Conservation (phyloP, 1,284 basidiomycete species). For the Papiliotrema fonsecae region DNA sequence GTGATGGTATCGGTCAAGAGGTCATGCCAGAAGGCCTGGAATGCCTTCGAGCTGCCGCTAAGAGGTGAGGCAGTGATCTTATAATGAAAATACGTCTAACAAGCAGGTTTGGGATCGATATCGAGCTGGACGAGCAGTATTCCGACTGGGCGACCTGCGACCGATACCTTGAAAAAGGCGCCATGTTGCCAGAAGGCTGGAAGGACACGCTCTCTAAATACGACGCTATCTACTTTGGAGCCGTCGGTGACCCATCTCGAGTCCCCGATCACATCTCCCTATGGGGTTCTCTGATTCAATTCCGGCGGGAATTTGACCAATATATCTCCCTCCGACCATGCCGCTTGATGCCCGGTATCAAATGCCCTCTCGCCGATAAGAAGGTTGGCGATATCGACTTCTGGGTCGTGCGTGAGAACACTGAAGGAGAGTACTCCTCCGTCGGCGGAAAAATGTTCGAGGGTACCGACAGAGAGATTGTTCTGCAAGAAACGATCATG, state of each 20-base stretch:
- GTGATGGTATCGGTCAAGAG: slow-evolving; percentile 50
- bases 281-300: slow-evolving; percentile 55
- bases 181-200: slow-evolving; percentile 48
- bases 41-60: slow-evolving; percentile 17
- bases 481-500: slow-evolving; percentile 51
- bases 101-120: slow-evolving; percentile 17
- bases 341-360: slow-evolving; percentile 54
- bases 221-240: slow-evolving; percentile 50
- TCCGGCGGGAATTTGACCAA: slow-evolving; percentile 55
- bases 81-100: not conserved
- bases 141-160: slow-evolving; percentile 27
- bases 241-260: slow-evolving; percentile 46
- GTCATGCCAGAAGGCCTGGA: slow-evolving; percentile 22
- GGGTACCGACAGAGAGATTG: slow-evolving; percentile 29
- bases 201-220: slow-evolving; percentile 37
- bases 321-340: slow-evolving; percentile 57
- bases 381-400: slow-evolving; percentile 52
- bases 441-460: slow-evolving; percentile 51
- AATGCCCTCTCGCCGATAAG: slow-evolving; percentile 48
- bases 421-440: slow-evolving; percentile 57
- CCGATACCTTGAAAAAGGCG: slow-evolving; percentile 39
- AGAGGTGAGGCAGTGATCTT: slow-evolving; percentile 11
- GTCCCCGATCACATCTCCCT: slow-evolving; percentile 59
- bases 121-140: slow-evolving; percentile 23
- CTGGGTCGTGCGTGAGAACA: slow-evolving; percentile 56